Evolutionary conservation across 2,329 filamentous ascomycete genomes (phyloP), one percentile per base, ranked within the genome.

Genomic region (Simplicillium sp.): DNA sequence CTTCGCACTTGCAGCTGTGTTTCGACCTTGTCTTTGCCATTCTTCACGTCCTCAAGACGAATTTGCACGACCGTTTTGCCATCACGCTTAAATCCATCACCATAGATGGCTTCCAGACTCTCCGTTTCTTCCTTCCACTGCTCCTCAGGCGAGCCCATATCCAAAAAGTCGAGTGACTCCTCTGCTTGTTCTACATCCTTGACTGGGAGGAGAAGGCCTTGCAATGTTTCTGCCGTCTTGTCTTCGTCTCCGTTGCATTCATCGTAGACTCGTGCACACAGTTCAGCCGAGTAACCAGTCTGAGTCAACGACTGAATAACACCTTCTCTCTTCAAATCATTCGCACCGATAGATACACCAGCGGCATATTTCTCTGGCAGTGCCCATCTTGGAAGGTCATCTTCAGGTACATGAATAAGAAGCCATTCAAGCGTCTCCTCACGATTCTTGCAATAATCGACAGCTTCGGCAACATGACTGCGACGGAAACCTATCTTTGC

Each of bases 391-490:
- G 92, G 92, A n/a, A 97, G 67, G 54, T 97, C 92, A 56, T 98
- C 92, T 57, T 98, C 92, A 1, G 92, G 92, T 3, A 98, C 88
- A 61, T 98, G 90, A 39, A 97, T 89, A 37, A 98, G 73, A 13
- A 98, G 73, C 92, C 92, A 98, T 59, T 97, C 90, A 3, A 98
- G 71, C 13, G 87, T 82, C 62, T 98, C 92, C 57, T 96, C 89
- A 25, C 84, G 75, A 57, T 95, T 88, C 59, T 90, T 94, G 66
- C 89, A 96, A 53, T 89, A 80, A 35, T 79, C 79, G 1, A 85
- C 77, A 8, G 92, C 90, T 63, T 98, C 92, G 55, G 94, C 80
- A 33, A 89, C 77, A 56, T 98, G 92, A 53, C 84, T 94, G 52
- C 71, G 73, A n/a, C 90, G 80, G 59, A 98, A 98, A 0, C 87